These are phyloP conservation scores for Blumeriella jaapii DNA, from an alignment of 2,329 filamentous ascomycete genomes.

Conservation along the genomic window DNA sequence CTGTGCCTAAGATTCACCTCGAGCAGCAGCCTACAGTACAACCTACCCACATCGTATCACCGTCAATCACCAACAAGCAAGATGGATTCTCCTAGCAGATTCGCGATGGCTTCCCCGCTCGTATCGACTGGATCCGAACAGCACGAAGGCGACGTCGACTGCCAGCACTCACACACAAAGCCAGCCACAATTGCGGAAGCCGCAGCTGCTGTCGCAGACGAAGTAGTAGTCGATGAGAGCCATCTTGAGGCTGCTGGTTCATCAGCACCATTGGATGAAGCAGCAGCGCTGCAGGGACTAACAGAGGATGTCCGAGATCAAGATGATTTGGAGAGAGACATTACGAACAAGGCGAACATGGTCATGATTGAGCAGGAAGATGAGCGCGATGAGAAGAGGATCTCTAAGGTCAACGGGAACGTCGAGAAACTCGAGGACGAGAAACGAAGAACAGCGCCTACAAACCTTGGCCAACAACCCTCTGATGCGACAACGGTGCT, in stretches of 20 bases:
- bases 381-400: constrained; percentile 49
- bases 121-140: constrained; percentile 4
- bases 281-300: constrained; percentile 40
- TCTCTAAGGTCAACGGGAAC: constrained; percentile 43
- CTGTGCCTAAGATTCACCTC: not conserved
- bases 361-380: constrained; percentile 51
- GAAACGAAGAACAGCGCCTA: constrained; percentile 48
- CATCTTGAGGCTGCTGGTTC: constrained; percentile 2
- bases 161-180: constrained; percentile 12
- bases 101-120: not conserved
- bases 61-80: not conserved
- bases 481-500: constrained; percentile 33
- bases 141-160: constrained; percentile 6
- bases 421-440: constrained; percentile 52
- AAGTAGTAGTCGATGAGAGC: constrained; percentile 6
- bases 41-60: not conserved
- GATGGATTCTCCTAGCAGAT: constrained; percentile 6
- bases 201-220: constrained; percentile 15
- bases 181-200: constrained; percentile 21
- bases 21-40: too few relatives aligned
- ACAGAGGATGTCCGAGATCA: constrained; percentile 69
- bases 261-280: constrained; percentile 21
- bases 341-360: constrained; percentile 50
- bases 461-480: constrained; percentile 40
- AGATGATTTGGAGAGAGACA: constrained; percentile 82